Base-by-base conservation (phyloP, 2,329 filamentous ascomycete species). In the Verticillium longisporum region DNA sequence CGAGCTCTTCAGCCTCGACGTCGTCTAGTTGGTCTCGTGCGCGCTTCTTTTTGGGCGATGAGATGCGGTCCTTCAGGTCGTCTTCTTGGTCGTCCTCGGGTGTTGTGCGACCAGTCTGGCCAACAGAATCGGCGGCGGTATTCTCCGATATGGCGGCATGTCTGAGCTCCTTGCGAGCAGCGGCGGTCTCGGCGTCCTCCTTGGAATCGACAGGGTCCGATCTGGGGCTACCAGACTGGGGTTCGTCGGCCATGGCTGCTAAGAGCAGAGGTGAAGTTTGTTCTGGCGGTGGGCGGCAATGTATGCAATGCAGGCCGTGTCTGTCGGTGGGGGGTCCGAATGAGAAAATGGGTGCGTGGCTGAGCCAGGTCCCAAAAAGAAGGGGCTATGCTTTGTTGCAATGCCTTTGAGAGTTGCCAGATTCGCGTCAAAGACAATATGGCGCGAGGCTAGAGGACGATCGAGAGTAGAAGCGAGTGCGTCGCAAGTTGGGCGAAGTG, bases 41-140 rank as follows among this genome's bases (percentile, higher is more conserved):
- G 65, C 86, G 80, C 77, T 88, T 88, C 78, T 88, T 88, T 76
- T 88, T 88, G 34, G 86, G 86, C 13, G 84, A 88, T 21, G 79
- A 76, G 55, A 85, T 69, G 61, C 80, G 76, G 57, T 86, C 81
- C 68, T 75, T 80, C 66, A 78, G 69, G 41, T 75, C 72, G 59
- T 80, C 73, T 57, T 72, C 71, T 37, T 71, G 68, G 21, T 70
- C 66, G 37, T 69, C 67, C 6, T 65, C 62, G 53, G 69, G 60
- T 56, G 37, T 67, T 62, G 64, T 72, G 64, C 64, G 69, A 64
- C 61, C 62, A 60, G 64, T 64, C 60, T 64, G 60, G 59, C 62
- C 14, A 36, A 60, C 33, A 58, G 66, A 61, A 54, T 66, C 68
- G 59, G 69, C 68, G 64, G 71, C 69, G 58, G 67, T 64, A 64